A percentile compares a stretch with the other conserved stretches of the same genome.
phyloP scores from a whole-genome alignment of 352 stramenopile genomes.

The Globisporangium yorkense region DNA sequence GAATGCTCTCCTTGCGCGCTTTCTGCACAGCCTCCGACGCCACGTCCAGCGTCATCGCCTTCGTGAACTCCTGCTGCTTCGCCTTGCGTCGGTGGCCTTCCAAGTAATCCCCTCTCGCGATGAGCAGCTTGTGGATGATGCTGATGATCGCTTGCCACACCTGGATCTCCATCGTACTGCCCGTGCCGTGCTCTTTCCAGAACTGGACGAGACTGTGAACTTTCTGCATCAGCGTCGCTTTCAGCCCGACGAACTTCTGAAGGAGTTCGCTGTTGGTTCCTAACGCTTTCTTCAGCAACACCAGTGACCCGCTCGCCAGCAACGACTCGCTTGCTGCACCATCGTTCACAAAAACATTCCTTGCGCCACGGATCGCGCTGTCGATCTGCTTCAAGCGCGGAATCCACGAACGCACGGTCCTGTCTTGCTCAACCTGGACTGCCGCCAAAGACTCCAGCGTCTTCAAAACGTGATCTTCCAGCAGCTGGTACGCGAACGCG shows the following conservation, averaged over 20 bases:
- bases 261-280: constrained; percentile 24
- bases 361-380: constrained; percentile 34
- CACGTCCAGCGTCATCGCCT: constrained; percentile 41
- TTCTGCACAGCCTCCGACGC: constrained; percentile 39
- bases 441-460: constrained; percentile 23
- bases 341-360: constrained; percentile 39
- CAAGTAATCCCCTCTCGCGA: constrained; percentile 46
- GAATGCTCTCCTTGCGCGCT: constrained; percentile 9
- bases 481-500: constrained; percentile 38
- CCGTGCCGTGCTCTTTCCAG: constrained; percentile 38
- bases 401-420: constrained; percentile 41
- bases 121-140: constrained; percentile 42
- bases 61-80: constrained; percentile 47
- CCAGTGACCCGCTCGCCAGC: constrained; percentile 21
- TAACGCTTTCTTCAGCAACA: constrained; percentile 33
- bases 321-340: constrained; percentile 10
- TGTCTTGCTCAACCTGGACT: constrained; percentile 19
- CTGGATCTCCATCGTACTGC: constrained; percentile 50
- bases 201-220: constrained; percentile 36
- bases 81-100: constrained; percentile 35
- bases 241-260: constrained; percentile 28
- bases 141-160: constrained; percentile 42
- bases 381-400: constrained; percentile 39
- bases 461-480: constrained; percentile 42
- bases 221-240: constrained; percentile 31